Conservation (phyloP, 208 protist genomes). For the Novymonas esmeraldas region DNA sequence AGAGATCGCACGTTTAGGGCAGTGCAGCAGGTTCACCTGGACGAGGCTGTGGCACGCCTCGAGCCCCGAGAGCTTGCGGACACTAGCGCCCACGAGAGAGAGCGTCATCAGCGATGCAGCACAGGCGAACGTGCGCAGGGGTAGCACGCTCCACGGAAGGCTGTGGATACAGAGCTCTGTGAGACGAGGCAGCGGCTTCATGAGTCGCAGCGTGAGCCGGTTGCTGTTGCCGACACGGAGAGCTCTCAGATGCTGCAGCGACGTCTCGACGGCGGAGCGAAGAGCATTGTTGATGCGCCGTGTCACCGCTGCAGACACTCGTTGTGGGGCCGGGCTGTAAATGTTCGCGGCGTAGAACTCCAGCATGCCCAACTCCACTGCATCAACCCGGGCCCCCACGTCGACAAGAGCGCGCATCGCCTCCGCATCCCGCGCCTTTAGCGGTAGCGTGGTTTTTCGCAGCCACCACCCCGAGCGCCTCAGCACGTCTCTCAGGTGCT, state of each 20-base stretch:
- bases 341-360: background rate
- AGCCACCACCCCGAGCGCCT: background rate
- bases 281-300: background rate
- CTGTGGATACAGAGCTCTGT: background rate
- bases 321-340: background rate
- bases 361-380: background rate
- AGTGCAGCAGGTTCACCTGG: background rate
- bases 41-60: background rate
- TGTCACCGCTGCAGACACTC: background rate
- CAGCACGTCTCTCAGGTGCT: background rate
- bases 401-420: background rate
- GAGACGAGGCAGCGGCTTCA: background rate
- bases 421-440: background rate
- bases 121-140: background rate
- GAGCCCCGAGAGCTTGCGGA: background rate
- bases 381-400: background rate
- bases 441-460: background rate
- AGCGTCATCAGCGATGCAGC: background rate
- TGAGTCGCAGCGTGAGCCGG: background rate
- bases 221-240: slow-evolving; percentile 2
- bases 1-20: background rate
- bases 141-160: background rate
- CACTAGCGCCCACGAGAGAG: background rate
- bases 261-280: background rate
- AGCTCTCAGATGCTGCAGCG: background rate